These are phyloP conservation scores for Blastocladiella britannica DNA, from an alignment of 192 early-diverging fungal species.

Conservation along the genomic window DNA sequence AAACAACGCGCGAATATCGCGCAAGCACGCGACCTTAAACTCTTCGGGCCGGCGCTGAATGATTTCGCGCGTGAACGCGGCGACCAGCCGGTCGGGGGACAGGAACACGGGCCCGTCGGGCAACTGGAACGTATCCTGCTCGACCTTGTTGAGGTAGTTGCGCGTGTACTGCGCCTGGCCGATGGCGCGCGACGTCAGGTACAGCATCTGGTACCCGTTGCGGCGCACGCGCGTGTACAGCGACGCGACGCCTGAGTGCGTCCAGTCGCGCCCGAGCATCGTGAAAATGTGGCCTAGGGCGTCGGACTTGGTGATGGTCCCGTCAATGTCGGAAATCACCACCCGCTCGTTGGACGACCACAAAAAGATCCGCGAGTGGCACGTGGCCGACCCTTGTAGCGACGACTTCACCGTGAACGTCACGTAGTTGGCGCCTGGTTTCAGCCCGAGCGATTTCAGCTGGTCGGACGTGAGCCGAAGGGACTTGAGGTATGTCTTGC, in stretches of 20 bases:
- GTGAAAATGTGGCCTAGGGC: conserved; percentile 89
- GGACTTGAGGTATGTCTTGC: conserved; percentile 58
- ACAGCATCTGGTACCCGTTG: conserved; percentile 89
- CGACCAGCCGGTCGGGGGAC: conserved; percentile 82
- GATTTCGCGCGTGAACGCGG: conserved; percentile 82
- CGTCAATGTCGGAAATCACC: conserved; percentile 95
- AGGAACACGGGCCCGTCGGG: conserved; percentile 90
- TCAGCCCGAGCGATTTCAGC: conserved; percentile 52
- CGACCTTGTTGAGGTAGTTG: conserved; percentile 73
- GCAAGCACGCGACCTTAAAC: conserved; percentile 89
- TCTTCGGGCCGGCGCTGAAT: conserved; percentile 85
- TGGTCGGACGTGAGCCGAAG: conserved; percentile 83
- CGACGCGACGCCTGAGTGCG: conserved; percentile 86
- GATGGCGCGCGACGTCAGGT: conserved; percentile 85
- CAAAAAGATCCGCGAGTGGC: conserved; percentile 71
- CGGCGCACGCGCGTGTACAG: conserved; percentile 81
- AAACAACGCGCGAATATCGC: conserved; percentile 76
- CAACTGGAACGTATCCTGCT: conserved; percentile 67
- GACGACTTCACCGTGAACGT: conserved; percentile 63
- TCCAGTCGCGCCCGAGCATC: conserved; percentile 96
- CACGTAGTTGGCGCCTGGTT: conserved; percentile 73
- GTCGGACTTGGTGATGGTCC: conserved; percentile 96
- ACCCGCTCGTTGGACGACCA: conserved; percentile 65
- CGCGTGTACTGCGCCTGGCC: conserved; percentile 83
- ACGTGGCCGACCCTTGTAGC: conserved; percentile 54